Percentiles rank a stretch among this genome's conserved stretches.
Conservation (phyloP, 768 basidiomycete genomes). For the Lactarius sp. region DNA sequence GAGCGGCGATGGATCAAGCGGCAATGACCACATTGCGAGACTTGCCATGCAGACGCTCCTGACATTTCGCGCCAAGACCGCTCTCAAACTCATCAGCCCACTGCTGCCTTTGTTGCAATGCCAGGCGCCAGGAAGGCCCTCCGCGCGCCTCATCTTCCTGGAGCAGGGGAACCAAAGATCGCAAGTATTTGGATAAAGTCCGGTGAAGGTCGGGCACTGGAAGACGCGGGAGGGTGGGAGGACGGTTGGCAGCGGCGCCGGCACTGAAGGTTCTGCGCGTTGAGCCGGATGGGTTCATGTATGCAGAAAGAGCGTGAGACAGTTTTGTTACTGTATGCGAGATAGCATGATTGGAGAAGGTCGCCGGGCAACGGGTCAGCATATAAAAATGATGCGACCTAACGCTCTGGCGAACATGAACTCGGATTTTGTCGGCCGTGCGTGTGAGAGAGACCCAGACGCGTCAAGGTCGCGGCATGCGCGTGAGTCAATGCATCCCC, state of each 20-base stretch:
- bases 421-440: too few species aligned
- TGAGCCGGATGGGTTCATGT: slow-evolving; percentile 6
- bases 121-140: slow-evolving; percentile 45
- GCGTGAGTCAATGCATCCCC: slow-evolving; percentile 29
- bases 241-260: neutral
- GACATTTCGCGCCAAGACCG: slow-evolving; percentile 63
- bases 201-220: slow-evolving; percentile 77
- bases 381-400: neutral
- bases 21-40: slow-evolving; percentile 13
- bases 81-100: slow-evolving; percentile 66
- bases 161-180: slow-evolving; percentile 73
- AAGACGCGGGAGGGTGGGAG: slow-evolving; percentile 52
- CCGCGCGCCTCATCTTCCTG: slow-evolving; percentile 65
- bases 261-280: neutral
- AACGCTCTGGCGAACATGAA: too few species aligned
- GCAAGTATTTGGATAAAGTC: slow-evolving; percentile 73
- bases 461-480: neutral
- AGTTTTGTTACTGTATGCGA: neutral
- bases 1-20: slow-evolving; percentile 7
- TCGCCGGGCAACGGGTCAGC: neutral
- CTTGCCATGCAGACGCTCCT: slow-evolving; percentile 68
- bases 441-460: too few species aligned
- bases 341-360: slow-evolving; percentile 6
- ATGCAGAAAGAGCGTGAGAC: neutral
- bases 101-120: slow-evolving; percentile 49